Percentiles rank a stretch among this genome's conserved stretches.
phyloP scores from a whole-genome alignment of 2,329 filamentous ascomycete genomes.

The Fusarium sterilihyphosum region DNA sequence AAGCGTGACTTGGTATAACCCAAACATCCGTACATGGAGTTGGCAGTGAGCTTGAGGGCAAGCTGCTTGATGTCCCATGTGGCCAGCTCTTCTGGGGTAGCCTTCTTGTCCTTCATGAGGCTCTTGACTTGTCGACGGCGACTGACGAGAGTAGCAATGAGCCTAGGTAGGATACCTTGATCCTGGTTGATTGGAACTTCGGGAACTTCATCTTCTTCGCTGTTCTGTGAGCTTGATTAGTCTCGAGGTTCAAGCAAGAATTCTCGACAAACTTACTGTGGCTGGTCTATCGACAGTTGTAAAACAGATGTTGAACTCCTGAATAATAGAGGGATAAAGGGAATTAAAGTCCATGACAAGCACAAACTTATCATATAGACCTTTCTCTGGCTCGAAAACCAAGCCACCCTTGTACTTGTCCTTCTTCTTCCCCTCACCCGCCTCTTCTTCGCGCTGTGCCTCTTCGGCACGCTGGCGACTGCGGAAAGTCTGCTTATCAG shows the following conservation, averaged over 20 bases:
- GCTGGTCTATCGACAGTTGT: conserved; percentile 88
- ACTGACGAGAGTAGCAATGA: conserved; percentile 91
- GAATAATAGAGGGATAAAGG: conserved; percentile 97
- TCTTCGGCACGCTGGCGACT: conserved; percentile 78
- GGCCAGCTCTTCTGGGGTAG: conserved; percentile 85
- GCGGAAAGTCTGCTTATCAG: conserved; percentile 89
- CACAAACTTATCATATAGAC: conserved; percentile 97
- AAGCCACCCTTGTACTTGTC: conserved; percentile 99
- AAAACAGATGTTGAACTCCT: conserved; percentile 99
- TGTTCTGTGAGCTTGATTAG: conserved; percentile 52
- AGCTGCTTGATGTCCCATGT: conserved; percentile 99
- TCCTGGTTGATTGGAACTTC: conserved; percentile 83
- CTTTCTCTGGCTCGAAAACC: conserved; percentile 97
- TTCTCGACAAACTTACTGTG: conserved; percentile 63
- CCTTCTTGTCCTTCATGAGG: conserved; percentile 93
- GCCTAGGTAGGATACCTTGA: conserved; percentile 85
- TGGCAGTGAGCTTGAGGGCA: conserved; percentile 95
- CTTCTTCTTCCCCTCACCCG: conserved; percentile 88
- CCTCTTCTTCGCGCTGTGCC: conserved; percentile 73
- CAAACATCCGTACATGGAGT: conserved; percentile 99
- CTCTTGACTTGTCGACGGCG: conserved; percentile 93
- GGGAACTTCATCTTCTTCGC: conserved; percentile 88
- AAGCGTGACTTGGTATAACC: conserved; percentile 97
- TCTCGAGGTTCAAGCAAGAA: neutral
- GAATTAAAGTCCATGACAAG: conserved; percentile 99